Conservation (phyloP, 257 asterid genomes). For the Lavandula angustifolia region DNA sequence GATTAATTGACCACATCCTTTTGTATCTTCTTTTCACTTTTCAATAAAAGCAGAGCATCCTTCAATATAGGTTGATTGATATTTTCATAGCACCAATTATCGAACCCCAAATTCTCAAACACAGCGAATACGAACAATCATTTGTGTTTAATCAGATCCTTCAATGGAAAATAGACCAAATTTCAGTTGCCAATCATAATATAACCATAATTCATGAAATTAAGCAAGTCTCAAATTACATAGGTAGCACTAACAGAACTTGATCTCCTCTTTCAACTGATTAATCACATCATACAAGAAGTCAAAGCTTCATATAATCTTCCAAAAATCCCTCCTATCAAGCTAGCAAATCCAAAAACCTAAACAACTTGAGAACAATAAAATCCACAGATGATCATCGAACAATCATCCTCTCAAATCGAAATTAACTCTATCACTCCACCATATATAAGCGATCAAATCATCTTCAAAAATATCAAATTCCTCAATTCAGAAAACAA, state of each 20-base stretch:
- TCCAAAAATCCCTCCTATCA: neutral
- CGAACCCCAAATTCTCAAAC: constrained; percentile 22
- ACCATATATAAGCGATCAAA: constrained; percentile 1
- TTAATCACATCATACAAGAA: constrained; percentile 1
- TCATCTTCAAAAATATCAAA: neutral
- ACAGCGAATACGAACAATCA: constrained; percentile 5
- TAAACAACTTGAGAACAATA: constrained; percentile 1
- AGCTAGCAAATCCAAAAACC: neutral
- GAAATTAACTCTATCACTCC: neutral
- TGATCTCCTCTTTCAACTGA: neutral
- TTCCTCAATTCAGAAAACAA: constrained; percentile 21
- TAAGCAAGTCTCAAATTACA: neutral
- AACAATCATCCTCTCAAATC: constrained; percentile 19
- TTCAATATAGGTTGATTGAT: constrained; percentile 12
- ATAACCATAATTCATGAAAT: constrained; percentile 12
- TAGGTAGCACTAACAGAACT: neutral
- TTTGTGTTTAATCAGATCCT: constrained; percentile 17
- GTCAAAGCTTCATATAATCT: constrained; percentile 7
- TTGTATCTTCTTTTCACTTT: constrained; percentile 27
- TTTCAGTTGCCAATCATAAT: constrained; percentile 17
- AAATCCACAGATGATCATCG: constrained; percentile 2
- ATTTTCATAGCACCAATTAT: constrained; percentile 18
- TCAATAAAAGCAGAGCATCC: constrained; percentile 12
- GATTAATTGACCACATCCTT: constrained; percentile 77
- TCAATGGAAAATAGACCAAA: constrained; percentile 21